Evolutionary conservation across 2,329 filamentous ascomycete genomes (phyloP), one percentile per base, ranked within the genome.

Genomic region (Fusarium drepaniforme): DNA sequence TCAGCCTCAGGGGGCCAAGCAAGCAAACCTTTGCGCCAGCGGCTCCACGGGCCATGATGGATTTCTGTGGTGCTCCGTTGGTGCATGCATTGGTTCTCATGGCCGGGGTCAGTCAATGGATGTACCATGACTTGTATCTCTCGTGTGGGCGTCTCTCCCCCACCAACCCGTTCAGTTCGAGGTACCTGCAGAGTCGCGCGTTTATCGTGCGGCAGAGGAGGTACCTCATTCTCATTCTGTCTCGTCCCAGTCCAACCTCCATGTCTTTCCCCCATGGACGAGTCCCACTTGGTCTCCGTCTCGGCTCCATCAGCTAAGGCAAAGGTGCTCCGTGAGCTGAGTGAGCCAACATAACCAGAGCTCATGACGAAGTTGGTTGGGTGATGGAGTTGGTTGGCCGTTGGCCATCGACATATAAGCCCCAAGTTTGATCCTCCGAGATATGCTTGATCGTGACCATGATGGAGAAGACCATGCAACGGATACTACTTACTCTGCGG

Each of bases 1-100:
- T 72, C 61, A 78, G 67, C 30, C 74, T 74, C 72, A 74, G 74
- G 72, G 70, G 71, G 73, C 40, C 72, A 71, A 67, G 60, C 63
- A 64, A 67, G 61, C 62, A 71, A 63, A 56, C 71, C 64, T 73
- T 65, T 51, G 70, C 70, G 73, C 66, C 73, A 67, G 44, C 57
- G 57, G 42, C 66, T 73, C 70, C 70, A 71, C 60, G 61, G 61
- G 57, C 73, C 73, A 65, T 67, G 59, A 53, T 35, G 44, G 69
- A 21, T 35, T 56, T 67, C 28, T 61, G 44, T 37, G 64, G 33
- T 61, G 58, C 60, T 53, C 68, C 67, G 62, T 62, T 69, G 38
- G 63, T 64, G 51, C 30, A 35, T 37, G 51, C 30, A 35, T 37
- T 60, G 30, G 40, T 30, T 63, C 37, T 65, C 53, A 33, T 58